phyloP scores from a whole-genome alignment of 2,329 filamentous ascomycete species.

The Alternaria sp. region DNA sequence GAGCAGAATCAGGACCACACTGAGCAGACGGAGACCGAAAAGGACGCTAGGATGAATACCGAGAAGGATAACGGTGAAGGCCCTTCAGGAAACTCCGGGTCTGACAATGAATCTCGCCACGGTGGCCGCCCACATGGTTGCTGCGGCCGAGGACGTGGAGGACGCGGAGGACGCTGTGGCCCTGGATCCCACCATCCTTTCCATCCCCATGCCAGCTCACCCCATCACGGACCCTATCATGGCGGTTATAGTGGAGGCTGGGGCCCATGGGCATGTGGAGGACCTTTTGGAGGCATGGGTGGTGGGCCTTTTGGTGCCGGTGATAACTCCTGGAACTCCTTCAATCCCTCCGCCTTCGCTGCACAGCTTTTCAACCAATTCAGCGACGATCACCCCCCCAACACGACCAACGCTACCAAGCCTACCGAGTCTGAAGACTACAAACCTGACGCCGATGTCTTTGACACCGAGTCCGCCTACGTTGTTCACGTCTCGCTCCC shows the following conservation, averaged over 20 bases:
- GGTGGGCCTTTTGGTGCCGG: conserved; percentile 26
- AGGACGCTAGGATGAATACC: conserved; percentile 26
- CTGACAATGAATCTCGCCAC: conserved; percentile 32
- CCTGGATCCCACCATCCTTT: conserved; percentile 27
- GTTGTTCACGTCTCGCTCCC: conserved; percentile 77
- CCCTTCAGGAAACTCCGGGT: conserved; percentile 38
- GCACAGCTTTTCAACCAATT: conserved; percentile 49
- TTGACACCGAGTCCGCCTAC: conserved; percentile 69
- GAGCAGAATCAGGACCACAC: conserved; percentile 14
- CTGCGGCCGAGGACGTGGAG: conserved; percentile 31
- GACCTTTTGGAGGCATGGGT: conserved; percentile 20
- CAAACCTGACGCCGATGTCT: conserved; percentile 75
- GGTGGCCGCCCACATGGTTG: conserved; percentile 26
- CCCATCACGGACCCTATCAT: conserved; percentile 27
- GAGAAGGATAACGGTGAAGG: conserved; percentile 43
- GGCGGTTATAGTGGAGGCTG: conserved; percentile 34
- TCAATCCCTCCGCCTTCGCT: conserved; percentile 42
- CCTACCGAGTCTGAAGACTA: conserved; percentile 56
- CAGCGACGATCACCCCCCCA: conserved; percentile 29
- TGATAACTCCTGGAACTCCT: conserved; percentile 22
- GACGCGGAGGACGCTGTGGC: conserved; percentile 34
- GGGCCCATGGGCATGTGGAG: conserved; percentile 37
- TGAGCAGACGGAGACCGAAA: conserved; percentile 21
- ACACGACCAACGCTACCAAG: conserved; percentile 21
- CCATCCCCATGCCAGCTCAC: conserved; percentile 16